Evolutionary conservation across 2,329 filamentous ascomycete species (phyloP).

Genomic region (Dryadomyces quercus-mongolicae): DNA sequence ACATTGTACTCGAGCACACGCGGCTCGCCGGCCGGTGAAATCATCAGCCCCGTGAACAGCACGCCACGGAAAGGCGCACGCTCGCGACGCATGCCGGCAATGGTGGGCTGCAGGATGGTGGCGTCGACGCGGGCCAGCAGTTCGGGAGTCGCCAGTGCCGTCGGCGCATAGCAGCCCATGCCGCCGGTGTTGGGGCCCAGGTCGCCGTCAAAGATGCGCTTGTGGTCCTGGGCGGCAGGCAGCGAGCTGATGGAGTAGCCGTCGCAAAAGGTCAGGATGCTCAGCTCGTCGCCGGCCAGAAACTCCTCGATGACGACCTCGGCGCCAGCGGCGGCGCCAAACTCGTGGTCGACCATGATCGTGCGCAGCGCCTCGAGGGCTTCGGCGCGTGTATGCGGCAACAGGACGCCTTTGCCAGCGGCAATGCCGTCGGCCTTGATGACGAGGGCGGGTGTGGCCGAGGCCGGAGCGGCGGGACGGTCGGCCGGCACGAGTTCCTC

Average conservation of each 20-base stretch:
- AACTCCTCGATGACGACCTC: slow-evolving; percentile 96
- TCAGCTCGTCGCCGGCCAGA: slow-evolving; percentile 81
- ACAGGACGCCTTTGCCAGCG: slow-evolving; percentile 90
- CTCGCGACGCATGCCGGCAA: slow-evolving; percentile 78
- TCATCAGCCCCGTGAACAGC: slow-evolving; percentile 87
- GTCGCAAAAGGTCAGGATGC: slow-evolving; percentile 83
- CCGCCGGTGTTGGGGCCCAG: slow-evolving; percentile 88
- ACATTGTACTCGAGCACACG: slow-evolving; percentile 90
- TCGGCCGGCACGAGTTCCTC: slow-evolving; percentile 17
- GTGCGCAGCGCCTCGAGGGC: slow-evolving; percentile 70
- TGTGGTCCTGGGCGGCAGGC: slow-evolving; percentile 92
- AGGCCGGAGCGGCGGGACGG: slow-evolving; percentile 22
- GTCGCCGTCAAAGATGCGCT: slow-evolving; percentile 85
- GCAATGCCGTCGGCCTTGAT: slow-evolving; percentile 87
- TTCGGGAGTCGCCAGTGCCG: slow-evolving; percentile 61
- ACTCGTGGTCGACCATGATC: slow-evolving; percentile 83
- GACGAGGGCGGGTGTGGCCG: slow-evolving; percentile 60
- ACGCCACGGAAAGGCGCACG: slow-evolving; percentile 61
- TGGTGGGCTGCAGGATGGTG: slow-evolving; percentile 77
- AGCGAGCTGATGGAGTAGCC: slow-evolving; percentile 73
- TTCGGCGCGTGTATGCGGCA: slow-evolving; percentile 71
- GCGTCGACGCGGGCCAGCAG: slow-evolving; percentile 68
- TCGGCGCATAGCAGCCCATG: slow-evolving; percentile 96
- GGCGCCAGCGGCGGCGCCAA: slow-evolving; percentile 65
- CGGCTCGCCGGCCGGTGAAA: slow-evolving; percentile 60